phyloP scores from a whole-genome alignment of 2,329 filamentous ascomycete genomes.

The Pleochaeta shiraiana region DNA sequence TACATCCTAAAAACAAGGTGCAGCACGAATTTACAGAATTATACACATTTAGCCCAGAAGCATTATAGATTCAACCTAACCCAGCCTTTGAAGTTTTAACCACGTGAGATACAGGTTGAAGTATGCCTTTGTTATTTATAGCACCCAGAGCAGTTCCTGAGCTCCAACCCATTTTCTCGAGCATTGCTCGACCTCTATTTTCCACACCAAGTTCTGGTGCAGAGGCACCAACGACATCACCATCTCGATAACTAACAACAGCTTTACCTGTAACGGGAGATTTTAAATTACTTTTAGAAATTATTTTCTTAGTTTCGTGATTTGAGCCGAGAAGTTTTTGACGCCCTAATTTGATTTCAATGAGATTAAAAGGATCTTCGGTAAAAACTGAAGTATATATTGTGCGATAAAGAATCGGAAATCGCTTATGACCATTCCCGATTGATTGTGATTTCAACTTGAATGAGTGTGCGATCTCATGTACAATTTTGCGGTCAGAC shows the following conservation, averaged over 20 bases:
- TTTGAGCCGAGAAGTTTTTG: slow-evolving; percentile 35
- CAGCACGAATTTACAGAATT: too few species aligned
- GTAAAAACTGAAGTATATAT: slow-evolving; percentile 38
- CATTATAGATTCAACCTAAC: slow-evolving; percentile 28
- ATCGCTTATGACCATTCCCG: slow-evolving; percentile 50
- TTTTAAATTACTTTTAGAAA: slow-evolving; percentile 18
- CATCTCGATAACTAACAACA: slow-evolving; percentile 47
- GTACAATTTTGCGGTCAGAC: slow-evolving; percentile 51
- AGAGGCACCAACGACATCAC: slow-evolving; percentile 67
- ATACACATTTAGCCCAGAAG: too few species aligned
- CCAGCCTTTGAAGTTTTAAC: slow-evolving; percentile 77
- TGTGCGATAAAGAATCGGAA: slow-evolving; percentile 59
- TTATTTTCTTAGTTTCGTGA: slow-evolving; percentile 18
- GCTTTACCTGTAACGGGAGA: slow-evolving; percentile 18
- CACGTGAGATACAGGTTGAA: slow-evolving; percentile 66
- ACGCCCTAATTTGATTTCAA: slow-evolving; percentile 25
- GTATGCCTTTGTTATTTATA: slow-evolving; percentile 64
- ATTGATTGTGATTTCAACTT: slow-evolving; percentile 67
- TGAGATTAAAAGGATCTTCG: slow-evolving; percentile 29
- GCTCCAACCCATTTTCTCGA: slow-evolving; percentile 97
- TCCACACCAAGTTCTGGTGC: slow-evolving; percentile 66
- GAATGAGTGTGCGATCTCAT: slow-evolving; percentile 55
- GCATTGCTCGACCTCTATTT: slow-evolving; percentile 67
- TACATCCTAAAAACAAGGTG: too few species aligned
- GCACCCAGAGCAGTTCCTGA: slow-evolving; percentile 68